Conservation (phyloP, 2,329 filamentous ascomycete species). For the Aspergillus puulaauensis region DNA sequence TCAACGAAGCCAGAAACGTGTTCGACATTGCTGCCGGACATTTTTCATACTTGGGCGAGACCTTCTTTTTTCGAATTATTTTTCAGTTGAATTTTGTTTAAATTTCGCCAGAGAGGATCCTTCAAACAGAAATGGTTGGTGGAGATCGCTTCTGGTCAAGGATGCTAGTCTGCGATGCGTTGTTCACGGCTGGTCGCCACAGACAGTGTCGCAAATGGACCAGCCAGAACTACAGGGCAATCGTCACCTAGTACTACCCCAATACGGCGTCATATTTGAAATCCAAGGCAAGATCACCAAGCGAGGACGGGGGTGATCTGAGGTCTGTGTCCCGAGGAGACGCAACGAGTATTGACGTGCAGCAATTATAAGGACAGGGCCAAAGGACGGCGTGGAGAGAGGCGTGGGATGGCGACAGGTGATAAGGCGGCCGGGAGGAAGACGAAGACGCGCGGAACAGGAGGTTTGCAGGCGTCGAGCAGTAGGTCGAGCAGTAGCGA, state of each 20-base stretch:
- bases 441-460: conserved; percentile 13
- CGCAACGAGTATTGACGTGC: conserved; percentile 2
- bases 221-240: conserved; percentile 39
- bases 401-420: background rate
- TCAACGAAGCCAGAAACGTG: conserved; percentile 38
- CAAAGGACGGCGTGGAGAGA: background rate
- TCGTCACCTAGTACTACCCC: conserved; percentile 37
- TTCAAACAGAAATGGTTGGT: conserved; percentile 27
- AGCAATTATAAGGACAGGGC: background rate
- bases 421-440: conserved; percentile 1
- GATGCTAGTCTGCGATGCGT: conserved; percentile 35
- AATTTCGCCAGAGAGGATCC: conserved; percentile 3
- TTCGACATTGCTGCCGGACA: conserved; percentile 44
- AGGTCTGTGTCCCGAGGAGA: conserved; percentile 11
- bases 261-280: conserved; percentile 38
- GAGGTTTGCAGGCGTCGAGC: conserved; percentile 30
- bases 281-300: conserved; percentile 16
- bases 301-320: conserved; percentile 17
- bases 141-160: conserved; percentile 29
- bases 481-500: conserved; percentile 8
- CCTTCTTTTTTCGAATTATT: conserved; percentile 14
- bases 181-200: conserved; percentile 39
- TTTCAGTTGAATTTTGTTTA: conserved; percentile 6
- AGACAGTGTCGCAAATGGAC: conserved; percentile 34
- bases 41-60: conserved; percentile 38